phyloP scores from a whole-genome alignment of 1,284 basidiomycete genomes.

The Ceratobasidium sp. region DNA sequence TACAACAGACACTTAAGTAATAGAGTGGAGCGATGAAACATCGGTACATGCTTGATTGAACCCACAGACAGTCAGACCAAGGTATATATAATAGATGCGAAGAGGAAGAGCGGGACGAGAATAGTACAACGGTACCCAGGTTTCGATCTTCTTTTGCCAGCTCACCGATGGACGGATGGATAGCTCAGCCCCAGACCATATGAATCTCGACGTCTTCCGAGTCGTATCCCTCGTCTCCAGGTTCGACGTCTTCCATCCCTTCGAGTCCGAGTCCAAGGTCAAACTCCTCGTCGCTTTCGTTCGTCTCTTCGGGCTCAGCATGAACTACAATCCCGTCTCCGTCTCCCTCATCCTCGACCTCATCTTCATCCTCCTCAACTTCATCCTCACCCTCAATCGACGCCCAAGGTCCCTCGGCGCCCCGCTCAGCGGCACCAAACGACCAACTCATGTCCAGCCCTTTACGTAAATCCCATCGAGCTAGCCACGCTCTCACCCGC shows the following conservation, averaged over 20 bases:
- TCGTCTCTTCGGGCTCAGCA: background rate
- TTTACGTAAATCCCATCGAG: conserved; percentile 29
- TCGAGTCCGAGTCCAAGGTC: conserved; percentile 23
- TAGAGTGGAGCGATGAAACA: too few species aligned
- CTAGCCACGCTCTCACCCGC: conserved; percentile 25
- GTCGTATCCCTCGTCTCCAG: conserved; percentile 38
- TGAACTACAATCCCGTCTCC: background rate
- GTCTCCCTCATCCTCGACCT: background rate
- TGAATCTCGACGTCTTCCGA: conserved; percentile 44
- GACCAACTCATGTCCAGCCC: conserved; percentile 21
- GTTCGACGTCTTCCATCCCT: conserved; percentile 28
- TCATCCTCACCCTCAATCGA: conserved; percentile 1
- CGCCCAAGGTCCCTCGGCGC: conserved; percentile 26
- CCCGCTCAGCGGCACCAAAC: conserved; percentile 22
- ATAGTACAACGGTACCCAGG: background rate
- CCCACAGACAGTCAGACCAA: background rate
- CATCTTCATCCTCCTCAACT: background rate
- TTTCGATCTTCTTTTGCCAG: conserved; percentile 4
- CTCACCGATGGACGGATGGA: background rate
- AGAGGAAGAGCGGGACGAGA: background rate
- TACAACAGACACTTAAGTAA: background rate
- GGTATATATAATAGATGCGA: background rate
- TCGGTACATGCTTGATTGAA: background rate
- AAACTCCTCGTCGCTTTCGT: background rate
- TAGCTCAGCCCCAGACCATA: conserved; percentile 39